phyloP scores from a whole-genome alignment of 1,284 basidiomycete genomes.

The Cryptococcus deneoformans region DNA sequence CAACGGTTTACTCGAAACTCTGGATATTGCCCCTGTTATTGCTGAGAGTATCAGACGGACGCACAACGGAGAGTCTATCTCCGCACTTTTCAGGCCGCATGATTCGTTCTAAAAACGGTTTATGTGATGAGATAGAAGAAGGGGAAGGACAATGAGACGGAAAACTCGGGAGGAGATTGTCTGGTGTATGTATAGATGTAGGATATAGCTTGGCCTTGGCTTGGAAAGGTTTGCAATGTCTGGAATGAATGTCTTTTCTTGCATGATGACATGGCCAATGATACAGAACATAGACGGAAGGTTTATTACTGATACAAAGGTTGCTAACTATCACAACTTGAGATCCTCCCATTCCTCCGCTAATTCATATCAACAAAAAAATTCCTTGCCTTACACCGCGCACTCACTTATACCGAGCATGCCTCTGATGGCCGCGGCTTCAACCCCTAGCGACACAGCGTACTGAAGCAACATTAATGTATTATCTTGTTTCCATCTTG shows the following conservation, averaged over 20 bases:
- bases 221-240: background rate
- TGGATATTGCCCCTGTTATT: slow-evolving; percentile 88
- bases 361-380: background rate
- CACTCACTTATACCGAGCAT: slow-evolving; percentile 36
- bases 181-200: slow-evolving; percentile 2
- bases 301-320: no score
- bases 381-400: background rate
- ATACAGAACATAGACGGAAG: no score
- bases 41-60: slow-evolving; percentile 95
- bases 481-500: slow-evolving; percentile 31
- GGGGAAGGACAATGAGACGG: background rate
- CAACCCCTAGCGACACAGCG: slow-evolving; percentile 19
- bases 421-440: slow-evolving; percentile 22
- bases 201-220: background rate
- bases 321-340: slow-evolving; percentile 1
- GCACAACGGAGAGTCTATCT: slow-evolving; percentile 71
- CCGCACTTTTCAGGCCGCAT: slow-evolving; percentile 40
- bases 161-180: background rate
- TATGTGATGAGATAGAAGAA: background rate
- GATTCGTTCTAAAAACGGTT: slow-evolving; percentile 12
- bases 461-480: slow-evolving; percentile 32
- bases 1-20: slow-evolving; percentile 53
- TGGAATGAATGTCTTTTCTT: background rate
- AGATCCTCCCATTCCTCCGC: slow-evolving; percentile 21
- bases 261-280: background rate